phyloP scores from a whole-genome alignment of 768 basidiomycete species.

The Gloeostereum incarnatum region DNA sequence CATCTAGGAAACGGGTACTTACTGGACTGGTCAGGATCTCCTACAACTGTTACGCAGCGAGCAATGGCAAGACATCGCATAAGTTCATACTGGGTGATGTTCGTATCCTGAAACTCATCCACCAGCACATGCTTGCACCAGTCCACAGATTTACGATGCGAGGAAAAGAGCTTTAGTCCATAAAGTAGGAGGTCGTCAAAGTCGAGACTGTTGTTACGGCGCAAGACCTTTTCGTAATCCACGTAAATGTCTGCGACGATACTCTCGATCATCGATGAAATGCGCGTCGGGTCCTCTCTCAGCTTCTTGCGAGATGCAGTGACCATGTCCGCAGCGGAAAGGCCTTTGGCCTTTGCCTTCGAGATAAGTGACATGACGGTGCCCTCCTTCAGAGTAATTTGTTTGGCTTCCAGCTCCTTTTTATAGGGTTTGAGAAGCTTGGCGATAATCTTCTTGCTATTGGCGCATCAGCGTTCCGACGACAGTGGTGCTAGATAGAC shows the following conservation, averaged over 20 bases:
- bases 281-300: neutral
- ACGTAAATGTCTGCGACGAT: constrained; percentile 47
- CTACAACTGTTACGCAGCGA: constrained; percentile 68
- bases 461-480: constrained; percentile 3
- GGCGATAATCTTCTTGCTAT: constrained; percentile 60
- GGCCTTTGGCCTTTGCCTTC: constrained; percentile 63
- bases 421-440: constrained; percentile 49
- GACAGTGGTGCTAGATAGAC: neutral
- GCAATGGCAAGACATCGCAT: constrained; percentile 56
- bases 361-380: constrained; percentile 57
- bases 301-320: constrained; percentile 7
- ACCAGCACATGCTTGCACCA: constrained; percentile 70
- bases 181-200: constrained; percentile 80
- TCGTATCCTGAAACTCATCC: constrained; percentile 85
- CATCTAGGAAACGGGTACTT: constrained; percentile 7
- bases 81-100: constrained; percentile 71
- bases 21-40: constrained; percentile 91
- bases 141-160: constrained; percentile 33
- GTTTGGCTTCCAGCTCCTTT: constrained; percentile 31
- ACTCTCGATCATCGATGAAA: too few species aligned
- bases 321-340: constrained; percentile 22
- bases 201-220: constrained; percentile 64
- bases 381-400: constrained; percentile 46
- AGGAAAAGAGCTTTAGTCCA: constrained; percentile 55
- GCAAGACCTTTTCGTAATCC: constrained; percentile 56